Evolutionary conservation across 2,329 filamentous ascomycete genomes (phyloP).

Genomic region (Pochonia chlamydosporia): DNA sequence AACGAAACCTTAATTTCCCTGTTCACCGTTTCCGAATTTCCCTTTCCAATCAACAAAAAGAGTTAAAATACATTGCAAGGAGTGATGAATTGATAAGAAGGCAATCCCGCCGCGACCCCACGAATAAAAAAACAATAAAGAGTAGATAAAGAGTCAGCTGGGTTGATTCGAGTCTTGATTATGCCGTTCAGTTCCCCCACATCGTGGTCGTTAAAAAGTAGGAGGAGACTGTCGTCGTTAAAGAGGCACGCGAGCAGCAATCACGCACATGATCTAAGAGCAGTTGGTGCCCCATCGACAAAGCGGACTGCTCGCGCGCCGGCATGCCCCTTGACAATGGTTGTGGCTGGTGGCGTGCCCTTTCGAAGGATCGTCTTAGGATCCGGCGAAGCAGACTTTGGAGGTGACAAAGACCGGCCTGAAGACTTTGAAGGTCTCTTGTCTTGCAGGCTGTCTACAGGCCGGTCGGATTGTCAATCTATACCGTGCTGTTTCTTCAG

Average conservation of each 20-base stretch:
- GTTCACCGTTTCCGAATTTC: not conserved
- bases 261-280: slow-evolving; percentile 33
- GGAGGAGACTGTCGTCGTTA: not conserved
- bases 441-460: slow-evolving; percentile 46
- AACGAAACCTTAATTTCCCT: slow-evolving; percentile 19
- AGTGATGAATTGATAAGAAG: slow-evolving; percentile 3
- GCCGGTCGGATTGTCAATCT: slow-evolving; percentile 84
- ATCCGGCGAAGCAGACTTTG: slow-evolving; percentile 32
- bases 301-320: slow-evolving; percentile 36
- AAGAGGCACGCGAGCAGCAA: slow-evolving; percentile 9
- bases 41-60: not conserved
- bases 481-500: slow-evolving; percentile 97
- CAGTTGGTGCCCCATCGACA: slow-evolving; percentile 31
- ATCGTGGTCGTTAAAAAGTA: not conserved
- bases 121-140: not conserved
- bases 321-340: slow-evolving; percentile 29
- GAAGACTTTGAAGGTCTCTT: slow-evolving; percentile 44
- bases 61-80: slow-evolving; percentile 7
- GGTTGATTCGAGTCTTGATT: not conserved
- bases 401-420: slow-evolving; percentile 54
- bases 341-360: slow-evolving; percentile 29
- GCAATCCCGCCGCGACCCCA: not conserved
- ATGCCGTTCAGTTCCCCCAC: not conserved
- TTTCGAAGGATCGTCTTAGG: slow-evolving; percentile 40
- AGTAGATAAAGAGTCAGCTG: not conserved